Evolutionary conservation across 306 rosid species (phyloP).

Genomic region (Neltuma alba): DNA sequence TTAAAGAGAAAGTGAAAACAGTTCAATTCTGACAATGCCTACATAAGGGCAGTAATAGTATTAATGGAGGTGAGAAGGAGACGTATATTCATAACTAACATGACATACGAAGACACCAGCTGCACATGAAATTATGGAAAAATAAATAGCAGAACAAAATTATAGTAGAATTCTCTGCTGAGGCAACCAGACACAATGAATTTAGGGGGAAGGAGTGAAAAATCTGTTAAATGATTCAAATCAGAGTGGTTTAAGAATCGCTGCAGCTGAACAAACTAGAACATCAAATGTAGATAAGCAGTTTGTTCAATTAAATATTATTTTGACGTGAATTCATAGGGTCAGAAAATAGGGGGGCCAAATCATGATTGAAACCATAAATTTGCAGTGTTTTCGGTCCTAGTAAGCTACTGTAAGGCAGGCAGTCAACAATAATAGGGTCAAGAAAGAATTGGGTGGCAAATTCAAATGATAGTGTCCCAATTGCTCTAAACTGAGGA

Average conservation of each 20-base stretch:
- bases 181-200: constrained; percentile 7
- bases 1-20: constrained; percentile 3
- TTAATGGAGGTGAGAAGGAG: background rate
- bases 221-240: background rate
- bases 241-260: constrained; percentile 3
- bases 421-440: background rate
- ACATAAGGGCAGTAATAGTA: background rate
- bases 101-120: background rate
- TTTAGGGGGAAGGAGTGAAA: background rate
- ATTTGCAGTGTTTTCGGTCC: background rate
- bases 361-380: constrained; percentile 2
- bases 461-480: background rate
- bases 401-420: background rate
- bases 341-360: background rate
- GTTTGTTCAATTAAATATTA: background rate
- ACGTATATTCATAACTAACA: constrained; percentile 14
- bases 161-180: background rate
- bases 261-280: background rate
- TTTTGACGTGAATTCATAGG: constrained; percentile 17
- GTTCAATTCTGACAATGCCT: background rate
- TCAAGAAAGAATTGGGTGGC: background rate
- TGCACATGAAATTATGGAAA: background rate
- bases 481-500: background rate
- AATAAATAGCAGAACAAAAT: constrained; percentile 10
- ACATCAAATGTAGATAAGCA: background rate